Conservation (phyloP, 495 filamentous ascomycete species). For the Astrocystis sublimbata region DNA sequence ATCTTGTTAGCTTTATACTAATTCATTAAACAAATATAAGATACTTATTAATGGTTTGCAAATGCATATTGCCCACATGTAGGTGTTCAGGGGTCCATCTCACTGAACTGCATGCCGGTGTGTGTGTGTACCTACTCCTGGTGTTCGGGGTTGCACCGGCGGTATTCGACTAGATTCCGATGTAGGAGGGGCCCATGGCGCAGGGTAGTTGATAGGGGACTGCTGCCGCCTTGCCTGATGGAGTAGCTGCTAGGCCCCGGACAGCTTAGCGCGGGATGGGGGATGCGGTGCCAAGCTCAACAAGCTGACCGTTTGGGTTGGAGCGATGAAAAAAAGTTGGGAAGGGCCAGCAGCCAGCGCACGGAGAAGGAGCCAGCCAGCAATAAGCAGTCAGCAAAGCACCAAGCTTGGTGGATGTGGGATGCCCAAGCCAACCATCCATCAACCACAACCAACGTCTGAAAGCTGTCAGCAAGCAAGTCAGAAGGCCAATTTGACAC, state of each 20-base stretch:
- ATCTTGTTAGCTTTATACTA: too few relatives aligned
- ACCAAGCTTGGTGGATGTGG: too few relatives aligned
- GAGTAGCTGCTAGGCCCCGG: slow-evolving; percentile 6
- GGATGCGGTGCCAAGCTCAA: slow-evolving; percentile 25
- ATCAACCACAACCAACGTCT: too few relatives aligned
- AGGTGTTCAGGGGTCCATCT: neutral
- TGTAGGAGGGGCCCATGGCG: slow-evolving; percentile 12
- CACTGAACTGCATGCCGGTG: neutral
- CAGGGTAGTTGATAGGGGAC: slow-evolving; percentile 16
- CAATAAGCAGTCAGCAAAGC: too few relatives aligned
- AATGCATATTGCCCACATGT: too few relatives aligned
- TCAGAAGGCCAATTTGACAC: too few relatives aligned
- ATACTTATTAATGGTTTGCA: too few relatives aligned
- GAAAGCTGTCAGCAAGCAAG: slow-evolving; percentile 25
- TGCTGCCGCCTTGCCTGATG: neutral
- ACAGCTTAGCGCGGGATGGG: slow-evolving; percentile 19
- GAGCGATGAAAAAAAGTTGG: slow-evolving; percentile 32
- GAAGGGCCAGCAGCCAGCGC: slow-evolving; percentile 24
- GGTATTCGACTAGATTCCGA: slow-evolving; percentile 12
- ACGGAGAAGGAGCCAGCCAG: slow-evolving; percentile 24
- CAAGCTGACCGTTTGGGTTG: slow-evolving; percentile 28
- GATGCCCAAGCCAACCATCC: too few relatives aligned
- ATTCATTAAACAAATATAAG: too few relatives aligned
- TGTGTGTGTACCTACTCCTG: too few relatives aligned
- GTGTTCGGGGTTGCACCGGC: neutral